Percentiles rank a stretch among this genome's conserved stretches.
Evolutionary conservation across 2,329 filamentous ascomycete genomes (phyloP).

Genomic region (Phyllachora maydis): DNA sequence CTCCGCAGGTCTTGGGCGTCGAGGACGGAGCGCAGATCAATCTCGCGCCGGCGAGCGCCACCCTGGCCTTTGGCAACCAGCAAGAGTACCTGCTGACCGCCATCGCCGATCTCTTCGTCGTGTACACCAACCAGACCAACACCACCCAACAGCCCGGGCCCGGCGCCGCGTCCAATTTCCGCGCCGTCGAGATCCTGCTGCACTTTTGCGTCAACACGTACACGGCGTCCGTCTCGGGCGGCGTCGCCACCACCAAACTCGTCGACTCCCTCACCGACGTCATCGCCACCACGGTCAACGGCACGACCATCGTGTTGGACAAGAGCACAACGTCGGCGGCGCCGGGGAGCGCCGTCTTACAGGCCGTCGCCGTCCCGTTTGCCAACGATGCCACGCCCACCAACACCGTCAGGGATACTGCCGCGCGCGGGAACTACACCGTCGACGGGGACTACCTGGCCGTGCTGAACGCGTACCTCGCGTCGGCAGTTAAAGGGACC

Average conservation of each 20-base stretch:
- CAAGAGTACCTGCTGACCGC: conserved; percentile 4
- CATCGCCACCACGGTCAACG: neutral
- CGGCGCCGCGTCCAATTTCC: too few relatives aligned
- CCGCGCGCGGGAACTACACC: conserved; percentile 3
- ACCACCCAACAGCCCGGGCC: neutral
- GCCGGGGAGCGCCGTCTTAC: neutral
- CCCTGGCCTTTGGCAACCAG: conserved; percentile 5
- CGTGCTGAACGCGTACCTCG: conserved; percentile 5
- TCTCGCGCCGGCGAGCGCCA: conserved; percentile 4
- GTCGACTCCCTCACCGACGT: conserved; percentile 3
- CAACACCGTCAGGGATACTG: too few relatives aligned
- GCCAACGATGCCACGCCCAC: too few relatives aligned
- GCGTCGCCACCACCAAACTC: conserved; percentile 3
- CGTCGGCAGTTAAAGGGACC: conserved; percentile 5
- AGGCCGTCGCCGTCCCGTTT: too few relatives aligned
- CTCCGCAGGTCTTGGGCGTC: too few relatives aligned
- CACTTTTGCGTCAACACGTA: conserved; percentile 11
- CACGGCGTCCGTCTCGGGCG: conserved; percentile 2
- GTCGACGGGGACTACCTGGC: conserved; percentile 4
- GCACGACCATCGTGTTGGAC: neutral
- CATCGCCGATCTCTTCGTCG: conserved; percentile 9
- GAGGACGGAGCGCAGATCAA: neutral
- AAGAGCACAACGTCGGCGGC: neutral
- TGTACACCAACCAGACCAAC: conserved; percentile 8
- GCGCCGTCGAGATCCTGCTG: conserved; percentile 10